Evolutionary conservation across 495 filamentous ascomycete genomes (phyloP).

Genomic region (Thozetella sp.): DNA sequence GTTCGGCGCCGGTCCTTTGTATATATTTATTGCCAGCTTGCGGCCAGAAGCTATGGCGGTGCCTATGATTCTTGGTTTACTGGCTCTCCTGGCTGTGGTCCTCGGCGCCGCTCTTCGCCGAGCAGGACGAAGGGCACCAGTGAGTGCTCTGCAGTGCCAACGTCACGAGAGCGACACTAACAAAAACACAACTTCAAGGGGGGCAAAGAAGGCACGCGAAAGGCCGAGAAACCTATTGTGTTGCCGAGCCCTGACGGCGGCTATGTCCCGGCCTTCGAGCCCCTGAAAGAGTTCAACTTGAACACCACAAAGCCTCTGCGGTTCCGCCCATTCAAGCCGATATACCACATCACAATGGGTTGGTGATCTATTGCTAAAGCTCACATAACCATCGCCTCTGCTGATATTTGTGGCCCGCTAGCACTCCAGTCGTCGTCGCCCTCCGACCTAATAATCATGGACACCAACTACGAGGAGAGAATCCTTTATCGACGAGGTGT

Average conservation of each 20-base stretch:
- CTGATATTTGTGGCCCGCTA: conserved; percentile 4
- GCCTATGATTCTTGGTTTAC: too few relatives aligned
- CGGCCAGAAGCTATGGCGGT: too few relatives aligned
- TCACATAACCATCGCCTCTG: background rate
- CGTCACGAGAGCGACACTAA: too few relatives aligned
- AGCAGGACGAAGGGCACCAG: too few relatives aligned
- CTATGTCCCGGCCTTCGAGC: conserved; percentile 36
- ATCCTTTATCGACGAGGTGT: conserved; percentile 54
- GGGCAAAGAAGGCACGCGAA: background rate
- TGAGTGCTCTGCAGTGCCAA: too few relatives aligned
- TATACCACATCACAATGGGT: conserved; percentile 78
- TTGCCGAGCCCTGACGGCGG: background rate
- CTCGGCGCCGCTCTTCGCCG: too few relatives aligned
- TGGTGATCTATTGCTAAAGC: background rate
- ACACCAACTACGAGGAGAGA: conserved; percentile 63
- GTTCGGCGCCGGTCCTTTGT: too few relatives aligned
- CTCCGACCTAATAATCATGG: conserved; percentile 66
- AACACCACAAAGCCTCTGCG: conserved; percentile 57
- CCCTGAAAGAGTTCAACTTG: conserved; percentile 64
- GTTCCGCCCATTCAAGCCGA: conserved; percentile 70
- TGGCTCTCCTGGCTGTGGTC: too few relatives aligned
- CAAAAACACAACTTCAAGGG: background rate
- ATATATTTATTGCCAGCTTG: too few relatives aligned
- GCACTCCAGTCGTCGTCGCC: conserved; percentile 50
- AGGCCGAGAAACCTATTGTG: background rate